Conservation (phyloP, 345 rosid genomes). For the Psidium guajava region DNA sequence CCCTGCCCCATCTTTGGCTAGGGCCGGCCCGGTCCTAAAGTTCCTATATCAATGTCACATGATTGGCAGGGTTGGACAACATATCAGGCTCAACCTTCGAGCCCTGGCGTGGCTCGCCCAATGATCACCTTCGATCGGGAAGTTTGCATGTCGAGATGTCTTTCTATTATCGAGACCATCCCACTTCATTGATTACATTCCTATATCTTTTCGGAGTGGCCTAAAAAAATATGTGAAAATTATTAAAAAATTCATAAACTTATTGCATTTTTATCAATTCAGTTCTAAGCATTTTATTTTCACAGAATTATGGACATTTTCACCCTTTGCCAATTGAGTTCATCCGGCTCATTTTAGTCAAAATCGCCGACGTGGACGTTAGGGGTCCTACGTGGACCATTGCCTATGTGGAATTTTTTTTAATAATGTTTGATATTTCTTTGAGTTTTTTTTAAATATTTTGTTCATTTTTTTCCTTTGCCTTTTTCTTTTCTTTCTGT, state of each 20-base stretch:
- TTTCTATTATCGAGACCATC: background rate
- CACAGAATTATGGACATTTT: no score
- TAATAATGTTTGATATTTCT: background rate
- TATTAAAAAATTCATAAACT: fast-evolving
- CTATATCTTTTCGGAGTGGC: background rate
- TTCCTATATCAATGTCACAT: background rate
- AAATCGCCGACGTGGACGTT: fast-evolving
- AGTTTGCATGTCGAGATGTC: background rate
- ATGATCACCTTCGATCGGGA: background rate
- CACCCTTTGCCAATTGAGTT: no score
- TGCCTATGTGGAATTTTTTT: fast-evolving
- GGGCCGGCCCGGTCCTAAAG: background rate
- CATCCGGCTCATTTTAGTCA: background rate
- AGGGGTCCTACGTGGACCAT: fast-evolving
- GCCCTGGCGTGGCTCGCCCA: background rate
- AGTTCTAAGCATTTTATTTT: background rate
- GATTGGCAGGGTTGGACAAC: background rate
- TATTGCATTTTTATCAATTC: fast-evolving
- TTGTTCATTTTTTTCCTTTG: background rate
- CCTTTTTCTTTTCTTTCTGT: background rate
- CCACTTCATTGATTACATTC: background rate
- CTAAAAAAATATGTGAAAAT: background rate
- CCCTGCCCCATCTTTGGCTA: background rate
- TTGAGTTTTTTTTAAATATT: background rate
- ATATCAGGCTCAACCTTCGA: background rate